Base-by-base conservation (phyloP, 2,329 filamentous ascomycete genomes). In the Byssoonygena ceratinophila region DNA sequence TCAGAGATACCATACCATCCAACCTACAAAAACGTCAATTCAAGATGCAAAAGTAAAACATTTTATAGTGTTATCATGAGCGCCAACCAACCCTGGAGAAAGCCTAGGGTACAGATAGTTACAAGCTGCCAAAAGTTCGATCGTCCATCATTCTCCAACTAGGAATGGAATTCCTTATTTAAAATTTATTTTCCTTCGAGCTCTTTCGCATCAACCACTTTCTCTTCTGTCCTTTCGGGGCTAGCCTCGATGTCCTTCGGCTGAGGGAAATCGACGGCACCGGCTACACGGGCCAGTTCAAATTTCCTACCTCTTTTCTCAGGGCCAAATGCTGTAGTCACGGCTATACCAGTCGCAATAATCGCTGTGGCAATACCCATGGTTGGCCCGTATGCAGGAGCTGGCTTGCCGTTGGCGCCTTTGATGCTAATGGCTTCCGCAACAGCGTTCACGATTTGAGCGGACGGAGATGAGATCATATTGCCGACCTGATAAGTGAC, bases 341-440 rank as follows among this genome's bases (percentile, higher is more conserved):
- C 63, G 9, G 76, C 73, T 55, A 90, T 88, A 1, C 84, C 85
- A 0, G 79, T 43, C 0, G 81, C 83, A 57, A 89, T 87, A 59
- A 90, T 89, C 1, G 82, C 85, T 2, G 85, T 89, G 2, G 82
- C 84, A 52, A 88, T 72, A 11, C 78, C 85, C 85, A 88, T 90
- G 14, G 79, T 79, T 0, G 82, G 84, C 0, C 84, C 85, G 59
- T 89, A 89, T 0, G 83, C 83, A 47, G 85, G 78, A 1, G 81
- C 84, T 2, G 63, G 65, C 52, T 80, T 65, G 2, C 84, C 84
- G 8, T 72, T 70, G 4, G 64, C 63, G 37, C 75, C 72, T 0
- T 67, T 79, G 43, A 88, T 72, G 36, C 75, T 76, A 31, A 74
- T 75, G 41, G 71, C 76, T 61, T 89, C 84, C 1, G 85, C 76